phyloP scores from a whole-genome alignment of 495 filamentous ascomycete species.

The Thermothielavioides terrestris region DNA sequence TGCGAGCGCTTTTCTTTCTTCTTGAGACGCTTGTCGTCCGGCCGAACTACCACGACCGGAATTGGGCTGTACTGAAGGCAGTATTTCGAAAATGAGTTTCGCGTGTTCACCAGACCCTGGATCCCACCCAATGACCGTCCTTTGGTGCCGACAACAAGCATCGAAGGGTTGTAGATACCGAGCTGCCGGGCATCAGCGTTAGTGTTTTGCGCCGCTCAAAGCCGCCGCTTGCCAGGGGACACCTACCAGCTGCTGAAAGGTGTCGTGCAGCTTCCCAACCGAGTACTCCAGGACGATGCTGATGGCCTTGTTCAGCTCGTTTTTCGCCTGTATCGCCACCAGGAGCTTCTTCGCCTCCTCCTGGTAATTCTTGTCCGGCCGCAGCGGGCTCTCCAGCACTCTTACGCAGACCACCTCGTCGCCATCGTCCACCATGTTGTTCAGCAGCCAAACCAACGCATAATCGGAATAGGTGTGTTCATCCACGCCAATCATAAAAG shows the following conservation, averaged over 20 bases:
- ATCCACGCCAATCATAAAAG: conserved; percentile 89
- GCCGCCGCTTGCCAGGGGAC: neutral
- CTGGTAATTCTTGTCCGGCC: conserved; percentile 69
- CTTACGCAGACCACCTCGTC: conserved; percentile 93
- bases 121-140: conserved; percentile 81
- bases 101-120: conserved; percentile 71
- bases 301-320: conserved; percentile 75
- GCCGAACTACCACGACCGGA: conserved; percentile 92
- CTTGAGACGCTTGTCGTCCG: conserved; percentile 80
- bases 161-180: conserved; percentile 84
- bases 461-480: conserved; percentile 94
- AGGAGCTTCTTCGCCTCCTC: conserved; percentile 69
- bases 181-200: conserved; percentile 47
- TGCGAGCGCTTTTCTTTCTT: conserved; percentile 82
- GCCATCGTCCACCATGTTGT: conserved; percentile 91
- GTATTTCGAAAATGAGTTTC: conserved; percentile 90
- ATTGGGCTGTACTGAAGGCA: conserved; percentile 93
- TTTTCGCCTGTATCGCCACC: conserved; percentile 75
- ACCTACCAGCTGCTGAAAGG: conserved; percentile 82
- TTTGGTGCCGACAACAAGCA: conserved; percentile 90
- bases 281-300: conserved; percentile 83
- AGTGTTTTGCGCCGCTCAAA: neutral
- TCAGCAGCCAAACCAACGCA: conserved; percentile 87
- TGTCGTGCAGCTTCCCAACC: conserved; percentile 83
- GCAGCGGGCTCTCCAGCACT: conserved; percentile 79